Evolutionary conservation across 2,329 filamentous ascomycete genomes (phyloP), one percentile per base, ranked within the genome.

Genomic region (Alternaria arborescens): DNA sequence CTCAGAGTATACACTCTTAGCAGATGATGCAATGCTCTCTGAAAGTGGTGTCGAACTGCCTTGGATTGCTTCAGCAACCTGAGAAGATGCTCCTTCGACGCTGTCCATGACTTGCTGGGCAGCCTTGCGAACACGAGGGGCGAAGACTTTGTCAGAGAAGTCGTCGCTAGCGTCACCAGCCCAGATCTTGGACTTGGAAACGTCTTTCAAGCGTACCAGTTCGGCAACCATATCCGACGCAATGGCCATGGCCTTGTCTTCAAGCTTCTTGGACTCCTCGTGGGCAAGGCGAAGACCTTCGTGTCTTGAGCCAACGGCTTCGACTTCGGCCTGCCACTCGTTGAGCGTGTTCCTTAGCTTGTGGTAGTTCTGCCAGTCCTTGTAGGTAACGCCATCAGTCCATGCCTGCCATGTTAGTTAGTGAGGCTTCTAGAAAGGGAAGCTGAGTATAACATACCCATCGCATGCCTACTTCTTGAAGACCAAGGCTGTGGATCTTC

Each of bases 311-410:
- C 93, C 91, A 54, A 94, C 86, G 60, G 88, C 84, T 75, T 92
- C 89, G 48, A 99, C 88, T 68, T 96, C 92, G 36, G 87, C 84
- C 56, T 92, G 90, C 93, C 94, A 97, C 71, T 92, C 88, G 48
- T 90, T 89, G 53, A 97, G 91, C 12, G 91, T 90, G 55, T 86
- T 87, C 81, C 92, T 96, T 59, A 99, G 84, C 61, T 91, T 88
- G 77, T 98, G 93, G 75, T 97, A 99, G 77, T 94, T 95, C 61
- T 90, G 88, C 95, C 95, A 99, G 77, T 99, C 93, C 78, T 96
- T 94, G 84, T 99, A 97, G 1, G 94, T 97, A 62, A 99, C 87
- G 32, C 93, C 93, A 59, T 98, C 93, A 81, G 93, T 95, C 90
- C 92, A 97, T 12, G 94, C 93, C 58, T 60, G 36, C 8, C n/a